Evolutionary conservation across 2,329 filamentous ascomycete species (phyloP), one percentile per base, ranked within the genome.

Genomic region (Hymenoscyphus repandus): DNA sequence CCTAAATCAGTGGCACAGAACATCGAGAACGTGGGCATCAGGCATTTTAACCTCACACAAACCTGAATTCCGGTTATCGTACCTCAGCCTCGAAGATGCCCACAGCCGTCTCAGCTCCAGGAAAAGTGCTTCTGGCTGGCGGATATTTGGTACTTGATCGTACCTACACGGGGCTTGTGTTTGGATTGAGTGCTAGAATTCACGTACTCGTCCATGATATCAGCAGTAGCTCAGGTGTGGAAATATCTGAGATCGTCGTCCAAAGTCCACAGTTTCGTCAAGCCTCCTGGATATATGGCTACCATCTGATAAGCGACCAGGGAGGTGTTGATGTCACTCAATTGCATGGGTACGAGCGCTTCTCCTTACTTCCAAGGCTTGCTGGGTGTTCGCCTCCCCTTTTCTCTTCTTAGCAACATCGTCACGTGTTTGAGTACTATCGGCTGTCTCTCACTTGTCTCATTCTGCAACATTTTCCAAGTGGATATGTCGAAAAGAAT

Each of bases 91-190:
- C 13, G 13, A 45, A 20, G 13, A 59, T 56, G 52, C 38, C 55
- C 5, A 66, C 63, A 1, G 64, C 62, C 64, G 81, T 95, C 58
- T 97, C 93, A 56, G 92, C 93, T 18, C 93, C 93, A 15, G 93
- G 93, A 61, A 99, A 99, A 74, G 93, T 99, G 54, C 80, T 99
- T 58, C 80, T 97, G 48, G 90, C 92, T 3, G 93, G 93, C 57
- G 93, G 93, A 55, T 99, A 97, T 70, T 83, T 97, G 41, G 92
- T 96, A 18, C 83, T 99, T 41, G 92, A 97, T 72, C 83, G 88
- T 54, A 75, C 79, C 54, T 90, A 96, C 70, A 93, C 87, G 2
- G 92, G 85, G 27, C 71, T 89, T 49, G 78, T 89, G 54, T 78
- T 85, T 63, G 83, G 83, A 30, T 77, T 88, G 50, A 79, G 79